A percentile compares a stretch with the other conserved stretches of the same genome.
Conservation (phyloP, 805 yeast species). For the Saccharomycopsis babjevae region DNA sequence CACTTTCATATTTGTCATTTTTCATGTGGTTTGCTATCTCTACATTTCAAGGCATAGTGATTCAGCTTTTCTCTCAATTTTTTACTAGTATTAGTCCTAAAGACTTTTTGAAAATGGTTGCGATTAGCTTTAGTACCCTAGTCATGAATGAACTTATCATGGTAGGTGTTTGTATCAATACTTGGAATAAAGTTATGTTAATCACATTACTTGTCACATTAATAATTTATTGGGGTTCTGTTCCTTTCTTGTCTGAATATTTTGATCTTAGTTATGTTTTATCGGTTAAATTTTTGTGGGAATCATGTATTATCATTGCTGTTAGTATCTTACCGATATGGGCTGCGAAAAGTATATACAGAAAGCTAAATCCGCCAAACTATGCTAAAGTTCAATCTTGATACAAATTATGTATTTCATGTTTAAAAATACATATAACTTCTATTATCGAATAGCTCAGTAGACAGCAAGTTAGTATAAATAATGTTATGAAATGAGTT, state of each 20-base stretch:
- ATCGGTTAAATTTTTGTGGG: slow-evolving; percentile 58
- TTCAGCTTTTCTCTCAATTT: slow-evolving; percentile 72
- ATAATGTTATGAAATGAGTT: neutral
- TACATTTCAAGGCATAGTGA: slow-evolving; percentile 79
- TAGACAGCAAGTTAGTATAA: neutral
- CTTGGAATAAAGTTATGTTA: slow-evolving; percentile 80
- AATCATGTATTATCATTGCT: slow-evolving; percentile 48
- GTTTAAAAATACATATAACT: too few relatives aligned
- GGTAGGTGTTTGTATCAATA: slow-evolving; percentile 87
- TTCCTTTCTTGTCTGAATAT: slow-evolving; percentile 84
- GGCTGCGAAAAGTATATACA: slow-evolving; percentile 65
- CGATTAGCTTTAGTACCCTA: slow-evolving; percentile 71
- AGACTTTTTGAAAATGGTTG: slow-evolving; percentile 67
- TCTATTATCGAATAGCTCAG: neutral
- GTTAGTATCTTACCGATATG: slow-evolving; percentile 83
- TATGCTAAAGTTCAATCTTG: slow-evolving; percentile 86
- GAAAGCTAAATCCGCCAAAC: slow-evolving; percentile 82
- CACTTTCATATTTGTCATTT: slow-evolving; percentile 78
- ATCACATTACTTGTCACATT: slow-evolving; percentile 63
- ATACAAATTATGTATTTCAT: neutral
- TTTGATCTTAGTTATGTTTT: slow-evolving; percentile 60
- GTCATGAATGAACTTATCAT: slow-evolving; percentile 79
- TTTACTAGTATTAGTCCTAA: slow-evolving; percentile 52
- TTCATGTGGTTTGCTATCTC: slow-evolving; percentile 87
- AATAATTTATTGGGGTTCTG: slow-evolving; percentile 53